Evolutionary conservation across 176 grass and related monocot genomes (phyloP).

Genomic region (Pontederia paniculata): DNA sequence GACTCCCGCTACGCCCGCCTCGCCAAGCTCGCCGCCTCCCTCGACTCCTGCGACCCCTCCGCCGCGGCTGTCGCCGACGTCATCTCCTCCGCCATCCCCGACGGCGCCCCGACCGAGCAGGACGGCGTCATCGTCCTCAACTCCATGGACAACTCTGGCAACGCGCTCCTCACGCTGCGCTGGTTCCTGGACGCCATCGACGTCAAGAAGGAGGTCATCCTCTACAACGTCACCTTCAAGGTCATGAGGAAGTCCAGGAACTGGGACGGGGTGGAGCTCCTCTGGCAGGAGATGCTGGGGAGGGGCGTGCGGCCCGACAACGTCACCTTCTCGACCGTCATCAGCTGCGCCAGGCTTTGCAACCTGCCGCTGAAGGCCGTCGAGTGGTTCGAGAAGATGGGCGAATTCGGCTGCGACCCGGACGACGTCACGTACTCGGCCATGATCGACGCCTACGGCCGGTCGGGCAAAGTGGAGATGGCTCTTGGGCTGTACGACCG

Average conservation of each 20-base stretch:
- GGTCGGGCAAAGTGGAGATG: constrained; percentile 43
- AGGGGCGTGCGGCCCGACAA: constrained; percentile 54
- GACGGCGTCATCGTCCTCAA: constrained; percentile 83
- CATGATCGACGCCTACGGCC: constrained; percentile 72
- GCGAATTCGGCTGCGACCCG: constrained; percentile 51
- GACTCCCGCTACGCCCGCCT: constrained; percentile 43
- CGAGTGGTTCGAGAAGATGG: constrained; percentile 96
- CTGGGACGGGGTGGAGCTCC: constrained; percentile 45
- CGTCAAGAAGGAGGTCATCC: constrained; percentile 44
- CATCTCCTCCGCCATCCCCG: constrained; percentile 35
- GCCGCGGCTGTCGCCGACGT: constrained; percentile 29
- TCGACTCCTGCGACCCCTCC: constrained; percentile 32
- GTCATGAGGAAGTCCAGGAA: constrained; percentile 51
- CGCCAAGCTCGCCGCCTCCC: constrained; percentile 29
- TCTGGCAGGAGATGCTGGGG: constrained; percentile 56
- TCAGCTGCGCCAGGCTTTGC: constrained; percentile 62
- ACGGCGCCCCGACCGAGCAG: constrained; percentile 36
- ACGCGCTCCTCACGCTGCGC: constrained; percentile 46
- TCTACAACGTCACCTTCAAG: constrained; percentile 89
- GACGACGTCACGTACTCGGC: constrained; percentile 53
- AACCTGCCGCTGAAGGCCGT: constrained; percentile 47
- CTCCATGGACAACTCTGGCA: constrained; percentile 22
- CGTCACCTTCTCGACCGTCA: constrained; percentile 69
- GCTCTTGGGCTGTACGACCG: constrained; percentile 65
- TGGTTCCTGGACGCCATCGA: constrained; percentile 59